Base-by-base conservation (phyloP, 768 basidiomycete species). In the Wakefieldia striispora region DNA sequence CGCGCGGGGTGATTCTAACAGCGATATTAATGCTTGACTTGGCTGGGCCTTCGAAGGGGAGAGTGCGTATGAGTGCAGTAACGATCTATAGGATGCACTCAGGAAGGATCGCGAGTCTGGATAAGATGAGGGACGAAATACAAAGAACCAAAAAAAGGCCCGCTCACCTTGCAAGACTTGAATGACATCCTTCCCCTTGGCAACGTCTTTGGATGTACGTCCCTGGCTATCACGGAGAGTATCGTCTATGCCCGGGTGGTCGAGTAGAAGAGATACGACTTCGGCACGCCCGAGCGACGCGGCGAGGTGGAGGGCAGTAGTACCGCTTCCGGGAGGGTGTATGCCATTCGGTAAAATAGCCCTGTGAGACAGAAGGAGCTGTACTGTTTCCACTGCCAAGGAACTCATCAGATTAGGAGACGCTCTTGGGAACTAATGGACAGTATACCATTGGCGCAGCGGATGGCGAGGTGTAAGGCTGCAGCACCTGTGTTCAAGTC, bases 231-330 rank as follows among this genome's bases (percentile, higher is more conserved):
- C 89, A 5, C 81, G 68, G 11, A 84, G 60, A 2, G 83, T 86
- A 56, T 97, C 95, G 60, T 97, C 85, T 36, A 94, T 83, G 2
- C 69, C 77, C 0, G 88, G 83, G 56, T 95, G 88, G 45, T 87
- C 86, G 1, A 97, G 75, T 3, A 97, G 72, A 11, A 94, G 65
- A 40, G 76, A 75, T 10, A 95, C 84, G 27, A 90, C 75, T 48
- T 91, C 90, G 4, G 76, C 67, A 21, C 91, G 74, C 3, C 85
- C 88, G 1, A 92, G 73, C 0, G 84, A 81, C 0, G 88, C 84
- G 2, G 84, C 77, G 67, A 94, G 63, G 75, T 84, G 81, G 0
- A 93, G 75, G 0, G 91, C 83, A 0, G 88, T 90, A 4, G 74
- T 76, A 1, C 86, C 85, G 0, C 88, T 85, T 1, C 77, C 81